Evolutionary conservation across 1,284 basidiomycete genomes (phyloP), one percentile per base, ranked within the genome.

Genomic region (Austropuccinia psidii): DNA sequence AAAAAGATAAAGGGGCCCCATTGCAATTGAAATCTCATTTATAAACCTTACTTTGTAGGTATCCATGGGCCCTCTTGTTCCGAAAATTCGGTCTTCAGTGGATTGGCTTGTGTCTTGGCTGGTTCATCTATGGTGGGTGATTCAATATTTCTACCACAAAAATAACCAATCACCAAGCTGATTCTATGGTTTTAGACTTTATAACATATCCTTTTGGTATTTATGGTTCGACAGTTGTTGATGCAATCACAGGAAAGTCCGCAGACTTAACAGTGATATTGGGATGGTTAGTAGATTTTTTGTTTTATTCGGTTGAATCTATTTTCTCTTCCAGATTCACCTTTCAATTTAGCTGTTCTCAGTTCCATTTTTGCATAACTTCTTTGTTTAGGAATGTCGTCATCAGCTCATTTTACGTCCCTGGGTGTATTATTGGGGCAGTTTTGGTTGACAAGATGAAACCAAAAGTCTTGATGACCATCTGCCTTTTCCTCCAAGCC

Each of bases 151-250:
- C n/a, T n/a, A n/a, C n/a, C n/a, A n/a, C n/a, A n/a, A n/a, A n/a
- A n/a, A n/a, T n/a, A n/a, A n/a, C n/a, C n/a, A n/a, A n/a, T n/a
- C n/a, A n/a, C n/a, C n/a, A 45, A 45, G 11, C 41, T 45, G n/a
- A 45, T 17, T 29, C 19, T 47, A 2, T 55, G 35, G 2, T 33
- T 67, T n/a, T 78, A 73, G 70, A 73, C 31, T 73, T 73, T 31
- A 73, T 73, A 54, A 64, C 72, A 58, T 75, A 77, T 77, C 90
- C 87, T 91, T 70, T 92, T 79, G 88, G 90, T 47, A 83, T 95
- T 70, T 96, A 90, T 81, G 88, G 90, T 13, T 88, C 89, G 2
- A 87, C 88, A n/a, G 86, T 94, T 75, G 83, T 90, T 11, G 82
- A 88, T 78, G 84, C 86, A 62, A 84, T 93, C 76, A 87, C 87